Conservation (phyloP, 306 rosid species). For the Quillaja saponaria region DNA sequence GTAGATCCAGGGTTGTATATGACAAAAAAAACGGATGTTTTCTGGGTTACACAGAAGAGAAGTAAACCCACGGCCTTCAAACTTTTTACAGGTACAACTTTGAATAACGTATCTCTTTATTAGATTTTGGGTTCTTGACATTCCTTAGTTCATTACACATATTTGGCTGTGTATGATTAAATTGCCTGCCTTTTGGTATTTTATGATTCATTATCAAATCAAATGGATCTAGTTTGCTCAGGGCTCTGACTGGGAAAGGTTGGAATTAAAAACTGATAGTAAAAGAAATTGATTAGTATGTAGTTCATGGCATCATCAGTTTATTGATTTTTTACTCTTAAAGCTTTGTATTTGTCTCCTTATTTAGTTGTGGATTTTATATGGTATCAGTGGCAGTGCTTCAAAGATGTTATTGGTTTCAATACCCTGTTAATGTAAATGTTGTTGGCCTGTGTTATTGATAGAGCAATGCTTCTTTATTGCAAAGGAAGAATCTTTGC, state of each 20-base stretch:
- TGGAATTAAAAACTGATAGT: neutral
- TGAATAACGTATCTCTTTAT: constrained; percentile 22
- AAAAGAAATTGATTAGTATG: neutral
- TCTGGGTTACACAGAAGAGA: constrained; percentile 90
- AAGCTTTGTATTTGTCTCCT: no score
- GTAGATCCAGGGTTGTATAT: constrained; percentile 93
- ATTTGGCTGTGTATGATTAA: neutral
- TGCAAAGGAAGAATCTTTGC: neutral
- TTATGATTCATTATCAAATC: constrained; percentile 2
- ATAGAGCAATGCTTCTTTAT: neutral
- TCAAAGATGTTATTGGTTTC: neutral
- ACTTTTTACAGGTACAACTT: constrained; percentile 78
- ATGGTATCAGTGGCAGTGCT: neutral
- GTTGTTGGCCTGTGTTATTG: no score
- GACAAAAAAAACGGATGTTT: constrained; percentile 87
- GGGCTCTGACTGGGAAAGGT: neutral
- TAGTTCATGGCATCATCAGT: constrained; percentile 1
- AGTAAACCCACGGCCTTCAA: constrained; percentile 98
- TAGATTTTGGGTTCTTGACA: neutral
- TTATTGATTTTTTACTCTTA: neutral
- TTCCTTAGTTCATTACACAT: no score
- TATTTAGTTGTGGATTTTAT: no score
- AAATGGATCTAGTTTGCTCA: constrained; percentile 10
- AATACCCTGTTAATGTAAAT: neutral
- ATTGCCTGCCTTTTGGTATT: constrained; percentile 9